Percentiles rank a stretch among this genome's conserved stretches.
phyloP scores from a whole-genome alignment of 1,139 yeast species.

The Diutina siamensis region DNA sequence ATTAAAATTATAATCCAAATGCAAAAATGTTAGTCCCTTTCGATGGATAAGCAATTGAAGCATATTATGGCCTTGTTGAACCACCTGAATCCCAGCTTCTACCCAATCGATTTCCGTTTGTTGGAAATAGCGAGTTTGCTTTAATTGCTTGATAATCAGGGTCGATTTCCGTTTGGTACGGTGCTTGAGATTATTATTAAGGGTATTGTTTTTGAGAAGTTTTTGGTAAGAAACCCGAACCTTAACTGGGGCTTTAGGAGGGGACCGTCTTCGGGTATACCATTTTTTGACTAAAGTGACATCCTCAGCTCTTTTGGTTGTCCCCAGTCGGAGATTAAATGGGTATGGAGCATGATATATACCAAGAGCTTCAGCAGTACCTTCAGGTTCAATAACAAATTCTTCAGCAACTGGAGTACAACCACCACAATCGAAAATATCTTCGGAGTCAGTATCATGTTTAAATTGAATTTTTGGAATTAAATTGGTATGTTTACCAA shows the following conservation, averaged over 20 bases:
- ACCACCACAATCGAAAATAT: slow-evolving; percentile 14
- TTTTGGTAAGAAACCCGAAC: slow-evolving; percentile 83
- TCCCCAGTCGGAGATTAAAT: slow-evolving; percentile 63
- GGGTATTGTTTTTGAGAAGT: slow-evolving; percentile 59
- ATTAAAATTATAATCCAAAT: slow-evolving; percentile 90
- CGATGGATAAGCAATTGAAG: slow-evolving; percentile 80
- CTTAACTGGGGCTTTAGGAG: slow-evolving; percentile 51
- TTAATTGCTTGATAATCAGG: slow-evolving; percentile 28
- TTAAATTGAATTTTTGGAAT: slow-evolving; percentile 10
- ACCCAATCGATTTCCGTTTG: slow-evolving; percentile 95
- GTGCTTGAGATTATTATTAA: slow-evolving; percentile 36
- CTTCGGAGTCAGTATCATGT: slow-evolving; percentile 21
- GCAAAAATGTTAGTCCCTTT: slow-evolving; percentile 84
- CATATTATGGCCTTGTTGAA: slow-evolving; percentile 92
- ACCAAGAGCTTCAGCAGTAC: slow-evolving; percentile 47
- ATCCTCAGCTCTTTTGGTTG: slow-evolving; percentile 76
- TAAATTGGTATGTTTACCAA: slow-evolving; percentile 10
- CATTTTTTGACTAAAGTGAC: slow-evolving; percentile 75
- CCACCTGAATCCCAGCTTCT: slow-evolving; percentile 91
- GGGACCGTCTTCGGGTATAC: slow-evolving; percentile 58
- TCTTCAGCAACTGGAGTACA: not conserved
- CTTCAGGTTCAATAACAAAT: slow-evolving; percentile 21
- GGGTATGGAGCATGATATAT: slow-evolving; percentile 81
- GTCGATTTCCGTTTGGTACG: slow-evolving; percentile 28
- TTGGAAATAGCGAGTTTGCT: slow-evolving; percentile 78